Evolutionary conservation across 768 basidiomycete species (phyloP).

Genomic region (Suillus sp.): DNA sequence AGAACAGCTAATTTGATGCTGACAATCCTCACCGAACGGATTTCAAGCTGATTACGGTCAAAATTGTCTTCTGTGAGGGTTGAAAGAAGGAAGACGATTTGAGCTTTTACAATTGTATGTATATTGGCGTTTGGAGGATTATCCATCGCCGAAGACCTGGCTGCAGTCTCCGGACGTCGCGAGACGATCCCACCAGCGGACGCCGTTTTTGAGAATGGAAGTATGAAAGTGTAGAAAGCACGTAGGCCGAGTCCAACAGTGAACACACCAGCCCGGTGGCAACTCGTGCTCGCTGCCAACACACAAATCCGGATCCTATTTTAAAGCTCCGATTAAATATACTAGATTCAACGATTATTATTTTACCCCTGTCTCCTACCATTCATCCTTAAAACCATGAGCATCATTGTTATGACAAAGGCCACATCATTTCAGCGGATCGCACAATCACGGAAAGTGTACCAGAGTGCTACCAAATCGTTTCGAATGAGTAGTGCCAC

Average conservation of each 20-base stretch:
- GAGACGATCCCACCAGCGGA: slow-evolving; percentile 66
- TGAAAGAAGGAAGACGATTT: slow-evolving; percentile 96
- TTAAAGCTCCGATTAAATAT: slow-evolving; percentile 25
- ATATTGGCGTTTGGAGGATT: slow-evolving; percentile 83
- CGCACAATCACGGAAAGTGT: neutral
- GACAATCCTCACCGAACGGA: slow-evolving; percentile 76
- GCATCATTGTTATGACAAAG: neutral
- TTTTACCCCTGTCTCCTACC: neutral
- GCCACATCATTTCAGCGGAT: neutral
- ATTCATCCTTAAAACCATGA: no score
- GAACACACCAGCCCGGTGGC: slow-evolving; percentile 30
- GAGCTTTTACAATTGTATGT: slow-evolving; percentile 92
- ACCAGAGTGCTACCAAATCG: neutral
- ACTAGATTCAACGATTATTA: neutral
- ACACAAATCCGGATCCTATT: slow-evolving; percentile 15
- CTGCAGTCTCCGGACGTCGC: slow-evolving; percentile 74
- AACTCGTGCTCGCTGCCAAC: slow-evolving; percentile 18
- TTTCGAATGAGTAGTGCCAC: neutral
- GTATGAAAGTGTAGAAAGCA: slow-evolving; percentile 36
- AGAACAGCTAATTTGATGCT: slow-evolving; percentile 15
- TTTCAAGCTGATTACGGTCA: slow-evolving; percentile 90
- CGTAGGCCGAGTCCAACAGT: slow-evolving; percentile 31
- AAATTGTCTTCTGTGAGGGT: slow-evolving; percentile 98
- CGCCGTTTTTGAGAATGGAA: slow-evolving; percentile 57
- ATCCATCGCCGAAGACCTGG: slow-evolving; percentile 84